Base-by-base conservation (phyloP, 148 eudicot species). In the Rhododendron kiyosumense region DNA sequence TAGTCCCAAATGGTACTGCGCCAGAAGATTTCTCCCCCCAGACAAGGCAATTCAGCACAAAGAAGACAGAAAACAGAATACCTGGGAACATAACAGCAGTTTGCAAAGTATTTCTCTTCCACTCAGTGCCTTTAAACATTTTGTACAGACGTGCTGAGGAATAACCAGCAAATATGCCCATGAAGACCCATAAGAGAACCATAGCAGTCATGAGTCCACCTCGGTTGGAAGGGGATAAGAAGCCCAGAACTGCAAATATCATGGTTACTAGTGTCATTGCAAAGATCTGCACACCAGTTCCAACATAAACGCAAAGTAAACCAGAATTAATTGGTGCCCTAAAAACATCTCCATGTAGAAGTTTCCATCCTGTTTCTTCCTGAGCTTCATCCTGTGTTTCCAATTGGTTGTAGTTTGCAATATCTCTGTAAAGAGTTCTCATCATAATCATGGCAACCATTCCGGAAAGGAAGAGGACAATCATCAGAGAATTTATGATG, bases 321-420 rank as follows among this genome's bases (percentile, higher is more conserved):
- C 88, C 86, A 9, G 82, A 85, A 85, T 90, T 88, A 7, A 17
- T 78, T 5, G 92, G 92, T 34, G 90, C 88, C 85, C 92, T 88
- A 73, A 90, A 88, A 59, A 90, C 89, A 81, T 90, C 92, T 85
- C 88, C 92, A 52, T 90, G 92, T 22, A 90, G 87, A 45, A 90
- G 87, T 75, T 90, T 90, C 92, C 92, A 90, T 52, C 92, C 92
- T 18, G 92, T 88, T 86, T 90, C 92, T 87, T 90, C 92, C 85
- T 88, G 92, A 61, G 87, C 90, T 82, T 90, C 92, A 43, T 90
- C 92, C 82, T 87, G 90, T 20, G 89, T 88, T 41, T 88, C 92
- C 59, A 90, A n/a, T 83, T 90, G 92, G 63, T 90, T 90, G 41
- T 90, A 90, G 38, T 90, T 90, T 54, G 92, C 90, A 45, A 90